Conservation (phyloP, 2,329 filamentous ascomycete genomes). For the Cladosporium sp. region DNA sequence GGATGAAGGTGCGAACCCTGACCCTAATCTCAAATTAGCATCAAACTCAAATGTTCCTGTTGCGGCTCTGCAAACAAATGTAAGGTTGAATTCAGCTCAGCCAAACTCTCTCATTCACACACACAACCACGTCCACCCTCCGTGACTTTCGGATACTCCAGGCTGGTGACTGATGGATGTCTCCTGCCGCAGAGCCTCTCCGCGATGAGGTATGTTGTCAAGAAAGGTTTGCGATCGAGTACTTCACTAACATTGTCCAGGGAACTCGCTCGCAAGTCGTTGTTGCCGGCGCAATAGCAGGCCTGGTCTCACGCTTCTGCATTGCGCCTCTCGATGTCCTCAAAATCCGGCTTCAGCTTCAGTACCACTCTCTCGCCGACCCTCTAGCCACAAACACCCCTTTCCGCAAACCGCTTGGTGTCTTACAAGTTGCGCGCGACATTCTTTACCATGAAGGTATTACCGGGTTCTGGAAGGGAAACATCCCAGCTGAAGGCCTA, state of each 20-base stretch:
- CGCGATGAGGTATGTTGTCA: constrained; percentile 63
- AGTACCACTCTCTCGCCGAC: constrained; percentile 79
- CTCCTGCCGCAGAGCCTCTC: constrained; percentile 61
- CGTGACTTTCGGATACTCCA: not conserved
- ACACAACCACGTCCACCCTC: not conserved
- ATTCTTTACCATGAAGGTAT: constrained; percentile 82
- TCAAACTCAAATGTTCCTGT: not conserved
- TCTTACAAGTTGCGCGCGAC: constrained; percentile 47
- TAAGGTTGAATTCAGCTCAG: not conserved
- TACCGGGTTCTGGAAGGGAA: constrained; percentile 91
- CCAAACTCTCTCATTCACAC: not conserved
- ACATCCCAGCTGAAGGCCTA: constrained; percentile 90
- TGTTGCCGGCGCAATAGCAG: constrained; percentile 68
- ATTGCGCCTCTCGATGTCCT: constrained; percentile 95
- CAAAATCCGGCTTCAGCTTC: constrained; percentile 95
- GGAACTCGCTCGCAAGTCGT: constrained; percentile 67
- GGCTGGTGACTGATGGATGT: constrained; percentile 55
- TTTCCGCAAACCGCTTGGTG: constrained; percentile 27
- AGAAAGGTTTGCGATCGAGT: not conserved
- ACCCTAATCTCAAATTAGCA: not conserved
- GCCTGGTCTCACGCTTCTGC: constrained; percentile 88
- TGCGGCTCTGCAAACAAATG: not conserved
- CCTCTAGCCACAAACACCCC: constrained; percentile 58
- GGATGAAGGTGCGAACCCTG: not conserved
- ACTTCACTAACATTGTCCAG: constrained; percentile 38